These are phyloP conservation scores for Tausonia pullulans DNA, from an alignment of 1,284 basidiomycete species.

Conservation along the genomic window DNA sequence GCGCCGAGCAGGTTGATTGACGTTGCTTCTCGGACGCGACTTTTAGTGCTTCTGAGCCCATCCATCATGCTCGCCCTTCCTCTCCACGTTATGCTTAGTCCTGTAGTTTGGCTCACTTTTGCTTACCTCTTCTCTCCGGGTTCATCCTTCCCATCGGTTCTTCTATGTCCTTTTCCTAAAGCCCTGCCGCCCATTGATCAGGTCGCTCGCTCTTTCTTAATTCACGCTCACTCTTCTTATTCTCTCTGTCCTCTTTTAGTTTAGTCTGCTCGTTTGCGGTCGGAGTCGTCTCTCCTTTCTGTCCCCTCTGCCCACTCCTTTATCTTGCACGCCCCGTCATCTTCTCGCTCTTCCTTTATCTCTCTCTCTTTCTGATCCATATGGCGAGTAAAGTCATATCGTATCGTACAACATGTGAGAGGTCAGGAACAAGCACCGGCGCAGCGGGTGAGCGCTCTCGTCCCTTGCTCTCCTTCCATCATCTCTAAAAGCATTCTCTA, in stretches of 20 bases:
- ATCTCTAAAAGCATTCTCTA: too few relatives aligned
- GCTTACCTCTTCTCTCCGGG: background rate
- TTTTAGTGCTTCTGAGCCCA: background rate
- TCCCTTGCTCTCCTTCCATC: too few relatives aligned
- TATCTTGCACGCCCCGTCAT: too few relatives aligned
- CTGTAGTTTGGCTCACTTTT: background rate
- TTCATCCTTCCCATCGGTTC: background rate
- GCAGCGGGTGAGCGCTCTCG: too few relatives aligned
- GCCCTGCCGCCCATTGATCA: background rate
- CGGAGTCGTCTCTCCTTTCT: too few relatives aligned
- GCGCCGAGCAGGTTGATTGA: background rate
- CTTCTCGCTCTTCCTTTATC: too few relatives aligned
- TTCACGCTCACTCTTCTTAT: background rate
- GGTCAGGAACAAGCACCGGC: too few relatives aligned
- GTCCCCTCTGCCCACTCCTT: too few relatives aligned
- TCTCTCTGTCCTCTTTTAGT: conserved; percentile 33
- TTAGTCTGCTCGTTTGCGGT: conserved; percentile 38
- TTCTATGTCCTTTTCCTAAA: background rate
- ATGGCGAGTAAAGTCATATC: too few relatives aligned
- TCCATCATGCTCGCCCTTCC: background rate
- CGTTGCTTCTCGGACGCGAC: background rate
- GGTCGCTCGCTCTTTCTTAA: too few relatives aligned
- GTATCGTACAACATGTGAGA: too few relatives aligned
- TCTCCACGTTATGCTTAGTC: background rate
- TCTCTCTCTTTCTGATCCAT: too few relatives aligned